Percentiles rank a stretch among this genome's conserved stretches.
Evolutionary conservation across 2,329 filamentous ascomycete genomes (phyloP).

Genomic region (Xylariaceae sp.): DNA sequence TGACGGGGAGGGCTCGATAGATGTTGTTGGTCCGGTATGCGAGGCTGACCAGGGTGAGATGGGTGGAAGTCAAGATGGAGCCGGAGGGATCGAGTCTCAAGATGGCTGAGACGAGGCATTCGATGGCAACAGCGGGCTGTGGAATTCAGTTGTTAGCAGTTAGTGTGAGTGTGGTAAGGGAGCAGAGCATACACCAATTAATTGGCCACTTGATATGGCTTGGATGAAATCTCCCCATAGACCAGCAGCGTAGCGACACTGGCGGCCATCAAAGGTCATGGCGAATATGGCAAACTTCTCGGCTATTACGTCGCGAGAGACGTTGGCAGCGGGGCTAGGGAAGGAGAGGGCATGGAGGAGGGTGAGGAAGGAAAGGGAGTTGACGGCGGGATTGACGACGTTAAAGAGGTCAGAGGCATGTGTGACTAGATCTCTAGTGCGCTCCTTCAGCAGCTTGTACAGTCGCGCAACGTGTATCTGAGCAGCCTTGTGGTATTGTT

Average conservation of each 20-base stretch:
- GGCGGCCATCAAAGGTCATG: slow-evolving; percentile 45
- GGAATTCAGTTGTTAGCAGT: slow-evolving; percentile 2
- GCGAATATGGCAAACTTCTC: slow-evolving; percentile 45
- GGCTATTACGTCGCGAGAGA: slow-evolving; percentile 29
- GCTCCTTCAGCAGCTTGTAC: slow-evolving; percentile 35
- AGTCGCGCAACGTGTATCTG: slow-evolving; percentile 37
- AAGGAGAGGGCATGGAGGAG: slow-evolving; percentile 42
- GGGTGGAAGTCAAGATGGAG: slow-evolving; percentile 61
- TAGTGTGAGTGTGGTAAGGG: slow-evolving; percentile 23
- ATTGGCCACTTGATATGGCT: slow-evolving; percentile 34
- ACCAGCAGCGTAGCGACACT: slow-evolving; percentile 49
- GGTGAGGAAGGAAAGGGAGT: slow-evolving; percentile 50
- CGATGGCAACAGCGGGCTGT: slow-evolving; percentile 45
- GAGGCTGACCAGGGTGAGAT: slow-evolving; percentile 54
- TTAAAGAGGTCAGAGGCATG: slow-evolving; percentile 39
- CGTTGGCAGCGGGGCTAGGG: slow-evolving; percentile 29
- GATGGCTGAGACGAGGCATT: slow-evolving; percentile 50
- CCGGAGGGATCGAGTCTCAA: slow-evolving; percentile 63
- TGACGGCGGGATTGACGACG: slow-evolving; percentile 43
- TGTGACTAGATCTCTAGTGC: slow-evolving; percentile 29
- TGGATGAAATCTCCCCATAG: slow-evolving; percentile 43
- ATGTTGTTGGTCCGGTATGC: slow-evolving; percentile 55
- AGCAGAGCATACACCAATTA: slow-evolving; percentile 35
- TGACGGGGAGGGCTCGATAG: slow-evolving; percentile 53
- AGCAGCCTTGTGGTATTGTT: slow-evolving; percentile 39